A percentile compares a stretch with the other conserved stretches of the same genome.
Evolutionary conservation across 805 yeast genomes (phyloP).

Genomic region (Ogataea siamensis): DNA sequence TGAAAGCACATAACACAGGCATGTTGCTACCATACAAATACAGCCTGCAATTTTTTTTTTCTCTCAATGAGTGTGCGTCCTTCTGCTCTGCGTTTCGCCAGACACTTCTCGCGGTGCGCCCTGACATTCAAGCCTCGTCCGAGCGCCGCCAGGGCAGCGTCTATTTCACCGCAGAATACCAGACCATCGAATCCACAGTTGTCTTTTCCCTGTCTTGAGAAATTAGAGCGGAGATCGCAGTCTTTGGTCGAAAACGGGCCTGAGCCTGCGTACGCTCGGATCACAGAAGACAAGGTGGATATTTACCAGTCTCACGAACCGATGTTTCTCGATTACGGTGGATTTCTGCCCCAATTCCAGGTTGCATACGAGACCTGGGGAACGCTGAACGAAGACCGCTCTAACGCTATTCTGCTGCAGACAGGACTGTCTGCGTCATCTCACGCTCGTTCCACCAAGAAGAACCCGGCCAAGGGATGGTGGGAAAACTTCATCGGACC

Average conservation of each 20-base stretch:
- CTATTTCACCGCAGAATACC: conserved; percentile 9
- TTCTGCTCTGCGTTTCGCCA: conserved; percentile 1
- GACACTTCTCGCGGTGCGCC: conserved; percentile 10
- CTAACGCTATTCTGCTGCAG: conserved; percentile 78
- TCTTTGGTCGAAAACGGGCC: conserved; percentile 64
- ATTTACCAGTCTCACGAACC: conserved; percentile 54
- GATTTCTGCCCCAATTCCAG: conserved; percentile 65
- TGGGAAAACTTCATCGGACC: conserved; percentile 95
- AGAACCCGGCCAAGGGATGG: conserved; percentile 80
- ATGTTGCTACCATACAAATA: conserved; percentile 10
- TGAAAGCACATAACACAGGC: conserved; percentile 15
- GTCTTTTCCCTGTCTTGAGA: conserved; percentile 84
- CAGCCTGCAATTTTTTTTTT: background rate
- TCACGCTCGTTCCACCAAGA: conserved; percentile 79
- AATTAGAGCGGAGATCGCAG: conserved; percentile 53
- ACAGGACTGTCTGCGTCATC: conserved; percentile 93
- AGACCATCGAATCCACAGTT: conserved; percentile 59
- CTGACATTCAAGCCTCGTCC: conserved; percentile 18
- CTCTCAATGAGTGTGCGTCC: conserved; percentile 1
- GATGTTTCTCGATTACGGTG: conserved; percentile 78
- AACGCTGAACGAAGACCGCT: conserved; percentile 51
- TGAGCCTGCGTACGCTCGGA: conserved; percentile 78
- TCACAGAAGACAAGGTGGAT: conserved; percentile 64
- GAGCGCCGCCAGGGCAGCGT: conserved; percentile 14
- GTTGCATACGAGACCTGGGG: conserved; percentile 98